phyloP scores from a whole-genome alignment of 148 eudicot genomes.

The Camellia sinensis region DNA sequence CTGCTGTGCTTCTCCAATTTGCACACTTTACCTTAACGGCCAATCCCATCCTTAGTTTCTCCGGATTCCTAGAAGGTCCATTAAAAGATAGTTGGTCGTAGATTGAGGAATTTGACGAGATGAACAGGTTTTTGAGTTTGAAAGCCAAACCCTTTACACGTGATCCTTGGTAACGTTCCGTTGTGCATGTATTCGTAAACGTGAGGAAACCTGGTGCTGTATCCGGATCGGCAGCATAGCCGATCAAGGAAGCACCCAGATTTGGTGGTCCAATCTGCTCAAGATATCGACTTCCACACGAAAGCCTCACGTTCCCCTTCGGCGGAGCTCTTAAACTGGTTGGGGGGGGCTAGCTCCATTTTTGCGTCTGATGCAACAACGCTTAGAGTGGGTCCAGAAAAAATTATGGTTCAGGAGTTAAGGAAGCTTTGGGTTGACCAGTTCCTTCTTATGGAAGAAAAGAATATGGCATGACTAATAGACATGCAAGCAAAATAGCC shows the following conservation, averaged over 20 bases:
- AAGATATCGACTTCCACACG: constrained; percentile 92
- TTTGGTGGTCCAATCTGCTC: constrained; percentile 91
- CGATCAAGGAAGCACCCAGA: constrained; percentile 80
- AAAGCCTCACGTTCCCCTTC: constrained; percentile 93
- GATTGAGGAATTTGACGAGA: neutral
- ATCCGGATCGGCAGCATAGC: constrained; percentile 92
- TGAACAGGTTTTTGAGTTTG: neutral
- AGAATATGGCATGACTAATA: too few relatives aligned
- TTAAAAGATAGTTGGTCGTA: constrained; percentile 5
- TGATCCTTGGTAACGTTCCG: constrained; percentile 91
- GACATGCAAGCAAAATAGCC: too few relatives aligned
- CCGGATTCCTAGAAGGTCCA: constrained; percentile 40
- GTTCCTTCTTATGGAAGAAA: neutral
- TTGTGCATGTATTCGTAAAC: constrained; percentile 88
- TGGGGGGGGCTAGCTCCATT: constrained; percentile 94
- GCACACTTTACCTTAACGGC: constrained; percentile 84
- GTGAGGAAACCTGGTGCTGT: constrained; percentile 74
- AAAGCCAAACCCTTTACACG: constrained; percentile 66
- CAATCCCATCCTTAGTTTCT: constrained; percentile 85
- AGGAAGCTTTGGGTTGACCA: too few relatives aligned
- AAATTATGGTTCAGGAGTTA: neutral
- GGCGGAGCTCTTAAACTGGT: constrained; percentile 59
- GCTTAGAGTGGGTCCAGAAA: constrained; percentile 35
- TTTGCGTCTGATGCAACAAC: constrained; percentile 97
- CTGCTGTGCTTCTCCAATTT: constrained; percentile 92